Conservation (phyloP, 805 yeast species). For the Zygosaccharomyces bisporus region DNA sequence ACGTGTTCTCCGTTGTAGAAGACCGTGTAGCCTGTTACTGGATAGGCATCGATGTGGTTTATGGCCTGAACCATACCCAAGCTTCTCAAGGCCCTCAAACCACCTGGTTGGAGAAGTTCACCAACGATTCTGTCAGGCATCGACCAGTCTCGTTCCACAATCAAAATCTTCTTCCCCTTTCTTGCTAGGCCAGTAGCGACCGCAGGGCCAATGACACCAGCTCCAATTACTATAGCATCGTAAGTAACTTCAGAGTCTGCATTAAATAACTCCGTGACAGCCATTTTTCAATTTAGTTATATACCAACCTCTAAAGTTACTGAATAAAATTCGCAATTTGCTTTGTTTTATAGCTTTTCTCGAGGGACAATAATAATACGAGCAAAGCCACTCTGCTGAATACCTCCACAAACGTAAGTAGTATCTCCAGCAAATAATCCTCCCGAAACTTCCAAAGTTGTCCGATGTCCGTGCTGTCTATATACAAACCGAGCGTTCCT, state of each 20-base stretch:
- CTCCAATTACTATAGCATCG: constrained; percentile 92
- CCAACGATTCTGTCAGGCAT: constrained; percentile 97
- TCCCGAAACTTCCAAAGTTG: background rate
- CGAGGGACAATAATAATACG: background rate
- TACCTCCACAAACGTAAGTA: background rate
- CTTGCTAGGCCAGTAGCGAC: constrained; percentile 86
- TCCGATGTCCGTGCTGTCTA: background rate
- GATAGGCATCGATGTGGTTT: constrained; percentile 56
- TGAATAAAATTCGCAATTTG: too few relatives aligned
- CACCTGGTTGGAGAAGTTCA: constrained; percentile 95
- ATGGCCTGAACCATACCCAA: constrained; percentile 71
- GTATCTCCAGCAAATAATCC: background rate
- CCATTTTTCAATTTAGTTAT: constrained; percentile 6
- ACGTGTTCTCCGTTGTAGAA: constrained; percentile 58
- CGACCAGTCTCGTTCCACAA: constrained; percentile 81
- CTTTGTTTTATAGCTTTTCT: background rate
- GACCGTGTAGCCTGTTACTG: constrained; percentile 77
- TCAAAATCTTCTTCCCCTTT: constrained; percentile 76
- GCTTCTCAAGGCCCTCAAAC: constrained; percentile 76
- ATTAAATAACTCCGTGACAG: constrained; percentile 22
- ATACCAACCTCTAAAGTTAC: background rate
- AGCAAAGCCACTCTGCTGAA: background rate
- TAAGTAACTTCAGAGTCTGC: constrained; percentile 39
- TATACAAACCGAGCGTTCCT: background rate
- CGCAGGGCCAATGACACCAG: constrained; percentile 97